Conservation (phyloP, 139 green algal species). For the Chlorella sorokiniana region DNA sequence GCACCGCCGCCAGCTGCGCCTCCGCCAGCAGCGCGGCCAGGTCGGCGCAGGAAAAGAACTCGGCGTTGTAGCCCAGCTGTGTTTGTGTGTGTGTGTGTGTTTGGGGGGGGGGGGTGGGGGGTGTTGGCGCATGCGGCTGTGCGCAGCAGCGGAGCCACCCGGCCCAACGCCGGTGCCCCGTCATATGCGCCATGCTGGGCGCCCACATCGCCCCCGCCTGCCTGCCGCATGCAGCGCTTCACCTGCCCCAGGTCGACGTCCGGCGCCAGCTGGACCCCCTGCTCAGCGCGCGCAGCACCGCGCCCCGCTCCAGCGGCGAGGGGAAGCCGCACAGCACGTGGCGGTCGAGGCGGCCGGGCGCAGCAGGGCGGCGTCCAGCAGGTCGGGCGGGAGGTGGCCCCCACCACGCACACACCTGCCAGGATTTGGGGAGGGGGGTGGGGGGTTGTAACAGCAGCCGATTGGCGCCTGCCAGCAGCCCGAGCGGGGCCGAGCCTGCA, state of each 20-base stretch:
- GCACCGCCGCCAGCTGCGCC: slow-evolving; percentile 81
- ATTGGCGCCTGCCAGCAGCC: too few relatives aligned
- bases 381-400: slow-evolving; percentile 88
- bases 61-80: slow-evolving; percentile 17
- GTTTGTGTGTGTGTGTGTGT: background rate
- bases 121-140: background rate
- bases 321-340: slow-evolving; percentile 73
- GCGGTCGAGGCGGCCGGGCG: slow-evolving; percentile 85
- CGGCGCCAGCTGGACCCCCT: slow-evolving; percentile 50
- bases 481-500: too few relatives aligned
- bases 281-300: slow-evolving; percentile 56
- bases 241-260: slow-evolving; percentile 59
- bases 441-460: background rate
- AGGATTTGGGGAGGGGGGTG: background rate
- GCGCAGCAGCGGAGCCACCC: background rate
- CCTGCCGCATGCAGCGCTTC: too few relatives aligned
- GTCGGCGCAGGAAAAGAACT: slow-evolving; percentile 67
- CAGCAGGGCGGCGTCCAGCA: slow-evolving; percentile 93
- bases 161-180: too few relatives aligned
- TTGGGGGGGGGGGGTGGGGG: background rate
- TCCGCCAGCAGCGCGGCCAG: slow-evolving; percentile 79
- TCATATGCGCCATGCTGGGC: too few relatives aligned
- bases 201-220: too few relatives aligned
- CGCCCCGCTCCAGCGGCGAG: slow-evolving; percentile 38
- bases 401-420: slow-evolving; percentile 88